Conservation (phyloP, 495 filamentous ascomycete genomes). For the Pyrenula massariospora region DNA sequence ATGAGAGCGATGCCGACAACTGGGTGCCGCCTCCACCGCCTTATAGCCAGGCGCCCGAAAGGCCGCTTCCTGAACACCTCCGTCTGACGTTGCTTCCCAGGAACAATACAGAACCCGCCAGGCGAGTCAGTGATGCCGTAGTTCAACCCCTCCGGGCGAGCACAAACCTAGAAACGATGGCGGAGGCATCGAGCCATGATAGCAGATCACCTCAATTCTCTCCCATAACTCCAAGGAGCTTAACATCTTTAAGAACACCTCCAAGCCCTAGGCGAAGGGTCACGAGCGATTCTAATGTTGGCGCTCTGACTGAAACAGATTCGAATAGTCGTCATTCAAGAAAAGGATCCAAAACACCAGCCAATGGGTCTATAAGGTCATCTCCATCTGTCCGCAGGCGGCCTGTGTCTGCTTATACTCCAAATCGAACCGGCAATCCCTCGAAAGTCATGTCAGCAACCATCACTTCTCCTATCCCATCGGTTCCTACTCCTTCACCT, state of each 20-base stretch:
- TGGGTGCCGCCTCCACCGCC: conserved; percentile 92
- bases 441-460: not conserved
- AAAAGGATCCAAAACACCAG: not conserved
- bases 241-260: not conserved
- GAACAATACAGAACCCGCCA: conserved; percentile 4
- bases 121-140: not conserved
- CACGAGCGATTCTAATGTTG: not conserved
- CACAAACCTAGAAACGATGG: conserved; percentile 8
- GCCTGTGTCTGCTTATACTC: not conserved
- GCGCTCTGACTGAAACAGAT: not conserved
- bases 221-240: not conserved
- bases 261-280: not conserved
- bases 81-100: conserved; percentile 13
- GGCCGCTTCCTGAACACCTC: conserved; percentile 43
- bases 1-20: conserved; percentile 84
- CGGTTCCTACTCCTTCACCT: not conserved
- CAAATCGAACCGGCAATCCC: not conserved
- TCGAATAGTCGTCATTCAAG: not conserved
- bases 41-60: conserved; percentile 61
- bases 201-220: not conserved
- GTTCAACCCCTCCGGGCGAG: conserved; percentile 9
- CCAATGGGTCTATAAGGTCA: not conserved
- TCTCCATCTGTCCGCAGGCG: not conserved
- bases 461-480: not conserved
- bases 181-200: not conserved